These are phyloP conservation scores for Phytopythium mirpurense DNA, from an alignment of 352 stramenopile genomes.

Conservation along the genomic window DNA sequence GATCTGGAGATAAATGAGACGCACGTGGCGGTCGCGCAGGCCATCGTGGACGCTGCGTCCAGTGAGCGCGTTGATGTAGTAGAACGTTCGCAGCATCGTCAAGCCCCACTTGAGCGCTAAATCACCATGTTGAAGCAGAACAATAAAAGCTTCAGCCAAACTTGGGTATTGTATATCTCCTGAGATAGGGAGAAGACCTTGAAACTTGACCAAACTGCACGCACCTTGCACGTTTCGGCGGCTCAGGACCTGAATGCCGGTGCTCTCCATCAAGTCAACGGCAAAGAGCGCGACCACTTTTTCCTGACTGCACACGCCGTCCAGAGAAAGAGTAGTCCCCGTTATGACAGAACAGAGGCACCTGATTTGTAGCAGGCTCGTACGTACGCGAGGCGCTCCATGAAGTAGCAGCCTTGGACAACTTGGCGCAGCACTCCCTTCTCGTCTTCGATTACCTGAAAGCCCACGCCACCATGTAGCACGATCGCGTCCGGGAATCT, in stretches of 20 bases:
- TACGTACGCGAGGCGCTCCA: constrained; percentile 72
- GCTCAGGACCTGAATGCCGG: constrained; percentile 68
- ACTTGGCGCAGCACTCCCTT: constrained; percentile 43
- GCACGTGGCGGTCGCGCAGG: constrained; percentile 59
- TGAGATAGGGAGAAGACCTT: too few species aligned
- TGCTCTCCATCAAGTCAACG: constrained; percentile 68
- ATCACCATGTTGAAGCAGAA: not conserved
- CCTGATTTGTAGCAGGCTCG: too few species aligned
- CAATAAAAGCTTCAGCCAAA: not conserved
- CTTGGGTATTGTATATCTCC: not conserved
- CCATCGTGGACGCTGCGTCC: constrained; percentile 38
- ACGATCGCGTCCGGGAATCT: constrained; percentile 65
- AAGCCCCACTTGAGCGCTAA: constrained; percentile 76
- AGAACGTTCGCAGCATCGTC: constrained; percentile 73
- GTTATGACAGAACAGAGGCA: not conserved
- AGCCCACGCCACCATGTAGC: constrained; percentile 65
- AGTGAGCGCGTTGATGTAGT: constrained; percentile 74
- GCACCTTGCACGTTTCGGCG: constrained; percentile 69
- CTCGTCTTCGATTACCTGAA: constrained; percentile 55
- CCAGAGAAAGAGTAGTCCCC: not conserved
- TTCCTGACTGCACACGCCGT: constrained; percentile 39
- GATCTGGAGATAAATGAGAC: constrained; percentile 61
- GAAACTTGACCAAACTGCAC: too few species aligned
- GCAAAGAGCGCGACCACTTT: constrained; percentile 64
- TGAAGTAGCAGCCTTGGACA: constrained; percentile 69